Evolutionary conservation across 495 filamentous ascomycete species (phyloP).

Genomic region (Podospora pseudocomata): DNA sequence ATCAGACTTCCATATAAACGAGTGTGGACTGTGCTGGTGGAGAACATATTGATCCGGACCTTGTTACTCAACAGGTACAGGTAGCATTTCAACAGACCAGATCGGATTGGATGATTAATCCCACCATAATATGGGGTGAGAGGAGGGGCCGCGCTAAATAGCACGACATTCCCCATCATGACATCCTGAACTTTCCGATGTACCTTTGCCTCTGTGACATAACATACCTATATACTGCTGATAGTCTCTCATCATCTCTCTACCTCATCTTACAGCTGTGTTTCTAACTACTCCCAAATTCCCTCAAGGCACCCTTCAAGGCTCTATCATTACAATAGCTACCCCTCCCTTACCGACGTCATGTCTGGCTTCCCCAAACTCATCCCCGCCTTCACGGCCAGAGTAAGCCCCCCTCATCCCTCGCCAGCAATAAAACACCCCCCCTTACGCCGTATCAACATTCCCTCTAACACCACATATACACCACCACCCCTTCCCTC

Average conservation of each 20-base stretch:
- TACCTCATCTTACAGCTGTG: background rate
- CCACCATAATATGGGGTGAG: background rate
- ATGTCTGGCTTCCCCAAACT: constrained; percentile 45
- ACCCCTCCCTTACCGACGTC: constrained; percentile 1
- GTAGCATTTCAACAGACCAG: background rate
- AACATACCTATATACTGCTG: background rate
- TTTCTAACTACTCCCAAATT: no score
- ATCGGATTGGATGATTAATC: background rate
- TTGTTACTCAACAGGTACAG: background rate
- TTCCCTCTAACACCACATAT: no score
- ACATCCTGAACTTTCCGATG: background rate
- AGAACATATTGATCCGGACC: background rate
- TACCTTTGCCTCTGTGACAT: background rate
- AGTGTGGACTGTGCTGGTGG: background rate
- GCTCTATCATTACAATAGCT: no score
- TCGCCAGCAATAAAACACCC: background rate
- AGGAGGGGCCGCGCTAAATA: background rate
- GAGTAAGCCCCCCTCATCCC: constrained; percentile 25
- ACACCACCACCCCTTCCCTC: background rate
- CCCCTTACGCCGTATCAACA: no score
- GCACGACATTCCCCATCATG: background rate
- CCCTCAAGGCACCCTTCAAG: no score
- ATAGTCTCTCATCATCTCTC: background rate
- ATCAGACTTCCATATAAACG: background rate
- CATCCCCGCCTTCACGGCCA: constrained; percentile 43